Evolutionary conservation across 257 asterid genomes (phyloP).

Genomic region (Solanum peruvianum): DNA sequence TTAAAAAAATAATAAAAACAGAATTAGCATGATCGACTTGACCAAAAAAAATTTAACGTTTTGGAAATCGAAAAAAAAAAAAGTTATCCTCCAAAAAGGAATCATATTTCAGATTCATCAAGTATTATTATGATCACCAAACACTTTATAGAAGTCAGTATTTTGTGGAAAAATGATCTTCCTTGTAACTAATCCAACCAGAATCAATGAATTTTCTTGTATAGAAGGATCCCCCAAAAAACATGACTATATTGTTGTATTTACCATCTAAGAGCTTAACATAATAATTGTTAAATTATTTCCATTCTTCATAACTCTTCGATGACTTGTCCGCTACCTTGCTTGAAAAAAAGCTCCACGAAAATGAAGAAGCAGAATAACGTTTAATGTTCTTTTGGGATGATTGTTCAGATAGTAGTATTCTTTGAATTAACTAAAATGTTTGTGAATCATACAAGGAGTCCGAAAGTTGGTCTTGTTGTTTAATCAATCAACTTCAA

Average conservation of each 20-base stretch:
- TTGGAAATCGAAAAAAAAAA: neutral
- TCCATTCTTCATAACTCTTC: neutral
- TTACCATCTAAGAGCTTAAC: neutral
- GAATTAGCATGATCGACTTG: too few species aligned
- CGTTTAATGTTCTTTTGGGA: neutral
- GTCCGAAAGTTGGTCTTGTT: neutral
- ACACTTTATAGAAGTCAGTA: neutral
- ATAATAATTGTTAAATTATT: neutral
- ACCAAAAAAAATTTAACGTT: too few species aligned
- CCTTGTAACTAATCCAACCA: neutral
- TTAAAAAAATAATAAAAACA: too few species aligned
- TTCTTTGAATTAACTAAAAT: neutral
- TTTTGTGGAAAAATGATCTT: neutral
- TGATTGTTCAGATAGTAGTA: neutral
- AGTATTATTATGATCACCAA: neutral
- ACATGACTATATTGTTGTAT: neutral
- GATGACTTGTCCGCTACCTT: neutral
- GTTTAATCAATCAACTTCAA: neutral
- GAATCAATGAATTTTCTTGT: neutral
- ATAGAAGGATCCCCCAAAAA: neutral
- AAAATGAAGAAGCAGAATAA: neutral
- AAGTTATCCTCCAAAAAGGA: neutral
- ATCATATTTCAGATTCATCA: neutral
- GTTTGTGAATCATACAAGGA: neutral
- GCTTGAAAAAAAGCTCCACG: neutral